Evolutionary conservation across 371 early-diverging fungal species (phyloP), one percentile per base, ranked within the genome.

Genomic region (Mucor saturninus): DNA sequence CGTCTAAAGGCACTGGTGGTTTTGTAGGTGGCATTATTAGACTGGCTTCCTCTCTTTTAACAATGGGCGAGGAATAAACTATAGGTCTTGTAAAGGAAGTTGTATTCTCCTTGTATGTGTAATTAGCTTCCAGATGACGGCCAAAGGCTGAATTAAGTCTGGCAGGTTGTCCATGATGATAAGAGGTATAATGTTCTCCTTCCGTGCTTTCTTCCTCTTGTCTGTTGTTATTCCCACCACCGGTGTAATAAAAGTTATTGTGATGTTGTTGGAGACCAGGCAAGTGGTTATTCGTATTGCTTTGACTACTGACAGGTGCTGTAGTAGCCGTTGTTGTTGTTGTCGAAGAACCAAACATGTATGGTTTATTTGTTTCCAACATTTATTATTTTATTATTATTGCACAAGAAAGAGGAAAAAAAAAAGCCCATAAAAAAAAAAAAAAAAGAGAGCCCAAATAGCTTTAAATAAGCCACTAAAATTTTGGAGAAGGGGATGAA

Each of bases 331-430:
- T 65, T 0, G 38, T 60, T 2, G 40, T 58, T 28, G 48, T 58
- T 10, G 46, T 62, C 15, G 59, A 30, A 15, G 65, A 57, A 48
- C 62, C 59, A 59, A 69, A 69, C 62, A 65, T 65, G 39, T 65
- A 69, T 1, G 62, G 59, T 15, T 65, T 69, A 59, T 64, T 62
- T 9, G 65, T 69, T 55, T 69, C 70, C 38, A 69, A 35, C 70
- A 65, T 69, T 54, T 42, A 21, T 21, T 21, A 21, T 53, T 53
- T 45, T 43, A 53, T 61, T 52, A 31, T 39, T 13, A 42, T 42
- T 42, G 13, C 13, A 13, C 9, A 26, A 59, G 5, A 28, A 45
- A 48, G 14, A 54, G 26, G 15, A 7, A 11, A 26, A n/a, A 15
- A 40, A 56, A 49, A 30, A 49, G 29, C 15, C 11, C 3, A 37